Conservation (phyloP, 148 eudicot genomes). For the Vaccinium myrtillus region DNA sequence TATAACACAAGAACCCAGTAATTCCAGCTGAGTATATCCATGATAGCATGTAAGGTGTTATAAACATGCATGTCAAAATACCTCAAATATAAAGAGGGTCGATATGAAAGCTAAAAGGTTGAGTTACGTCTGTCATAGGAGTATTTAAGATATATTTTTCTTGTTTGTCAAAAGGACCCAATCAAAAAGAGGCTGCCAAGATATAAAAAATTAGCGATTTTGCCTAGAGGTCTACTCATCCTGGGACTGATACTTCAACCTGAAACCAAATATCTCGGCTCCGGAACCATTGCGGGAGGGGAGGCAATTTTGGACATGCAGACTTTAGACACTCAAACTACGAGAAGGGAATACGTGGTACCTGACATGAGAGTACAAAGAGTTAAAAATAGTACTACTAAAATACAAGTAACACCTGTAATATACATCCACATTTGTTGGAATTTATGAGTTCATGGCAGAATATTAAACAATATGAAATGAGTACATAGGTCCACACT, state of each 20-base stretch:
- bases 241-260: not conserved
- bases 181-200: not conserved
- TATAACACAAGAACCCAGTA: not conserved
- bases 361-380: not conserved
- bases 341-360: not conserved
- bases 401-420: not conserved
- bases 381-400: not conserved
- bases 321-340: not conserved
- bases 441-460: not conserved
- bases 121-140: not conserved
- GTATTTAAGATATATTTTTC: not conserved
- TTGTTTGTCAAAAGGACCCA: not conserved
- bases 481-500: not conserved
- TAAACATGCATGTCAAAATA: not conserved
- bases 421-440: not conserved
- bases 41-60: conserved; percentile 1
- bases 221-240: not conserved
- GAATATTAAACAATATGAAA: not conserved
- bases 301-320: not conserved
- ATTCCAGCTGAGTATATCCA: not conserved
- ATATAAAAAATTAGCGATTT: not conserved
- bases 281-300: not conserved
- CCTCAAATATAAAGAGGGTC: not conserved
- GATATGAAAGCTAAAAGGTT: not conserved
- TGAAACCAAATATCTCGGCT: not conserved